Evolutionary conservation across 2,329 filamentous ascomycete genomes (phyloP).

Genomic region (Aspergillus spinulosporus): DNA sequence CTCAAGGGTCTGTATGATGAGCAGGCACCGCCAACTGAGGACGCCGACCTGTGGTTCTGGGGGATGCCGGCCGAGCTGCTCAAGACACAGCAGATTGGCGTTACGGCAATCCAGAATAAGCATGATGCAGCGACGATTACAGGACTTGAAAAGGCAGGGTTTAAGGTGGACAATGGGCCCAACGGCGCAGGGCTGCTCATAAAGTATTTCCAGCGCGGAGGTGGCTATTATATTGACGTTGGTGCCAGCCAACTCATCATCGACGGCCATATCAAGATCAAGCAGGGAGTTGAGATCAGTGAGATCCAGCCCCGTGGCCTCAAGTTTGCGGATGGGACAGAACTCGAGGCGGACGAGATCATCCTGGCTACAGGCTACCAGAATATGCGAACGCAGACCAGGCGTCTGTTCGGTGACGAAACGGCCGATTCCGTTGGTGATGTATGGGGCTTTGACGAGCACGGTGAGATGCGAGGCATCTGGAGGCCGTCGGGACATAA

Average conservation of each 20-base stretch:
- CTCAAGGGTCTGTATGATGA: slow-evolving; percentile 55
- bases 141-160: slow-evolving; percentile 58
- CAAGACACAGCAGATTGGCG: slow-evolving; percentile 58
- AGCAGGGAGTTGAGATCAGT: slow-evolving; percentile 60
- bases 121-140: slow-evolving; percentile 40
- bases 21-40: slow-evolving; percentile 59
- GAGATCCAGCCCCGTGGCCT: slow-evolving; percentile 53
- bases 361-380: slow-evolving; percentile 61
- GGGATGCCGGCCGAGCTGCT: slow-evolving; percentile 60
- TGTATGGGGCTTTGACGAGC: slow-evolving; percentile 63
- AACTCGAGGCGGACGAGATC: slow-evolving; percentile 64
- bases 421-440: slow-evolving; percentile 60
- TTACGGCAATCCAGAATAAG: slow-evolving; percentile 41
- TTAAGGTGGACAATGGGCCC: slow-evolving; percentile 62
- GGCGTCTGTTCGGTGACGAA: slow-evolving; percentile 63
- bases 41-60: slow-evolving; percentile 63
- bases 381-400: slow-evolving; percentile 66
- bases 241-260: slow-evolving; percentile 63
- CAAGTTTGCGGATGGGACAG: slow-evolving; percentile 57
- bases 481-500: slow-evolving; percentile 65
- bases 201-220: slow-evolving; percentile 66
- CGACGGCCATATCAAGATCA: slow-evolving; percentile 65
- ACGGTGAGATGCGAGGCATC: slow-evolving; percentile 58
- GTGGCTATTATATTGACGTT: slow-evolving; percentile 71
- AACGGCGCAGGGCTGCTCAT: slow-evolving; percentile 58